Percentiles rank a stretch among this genome's conserved stretches.
Evolutionary conservation across 371 early-diverging fungal genomes (phyloP).

Genomic region (Dichotomocladium elegans): DNA sequence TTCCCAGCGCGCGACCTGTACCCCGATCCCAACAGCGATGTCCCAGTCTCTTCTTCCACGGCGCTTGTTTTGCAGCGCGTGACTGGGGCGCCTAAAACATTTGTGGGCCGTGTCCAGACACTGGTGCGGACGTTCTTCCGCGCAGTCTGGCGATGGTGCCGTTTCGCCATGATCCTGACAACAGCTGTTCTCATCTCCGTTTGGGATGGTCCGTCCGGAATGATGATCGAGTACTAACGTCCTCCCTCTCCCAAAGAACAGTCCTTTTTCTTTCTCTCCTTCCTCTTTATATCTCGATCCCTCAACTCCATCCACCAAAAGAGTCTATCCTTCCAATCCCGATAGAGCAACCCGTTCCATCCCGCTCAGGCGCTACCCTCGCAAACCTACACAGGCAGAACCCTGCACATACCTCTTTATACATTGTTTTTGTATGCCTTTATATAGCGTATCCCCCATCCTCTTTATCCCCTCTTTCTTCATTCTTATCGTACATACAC

Average conservation of each 20-base stretch:
- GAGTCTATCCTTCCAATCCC: background rate
- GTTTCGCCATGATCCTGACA: conserved; percentile 54
- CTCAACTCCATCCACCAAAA: background rate
- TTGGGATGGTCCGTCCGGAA: conserved; percentile 55
- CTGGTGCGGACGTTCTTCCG: conserved; percentile 39
- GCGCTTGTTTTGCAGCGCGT: background rate
- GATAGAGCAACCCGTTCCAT: background rate
- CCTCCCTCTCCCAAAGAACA: background rate
- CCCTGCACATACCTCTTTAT: background rate
- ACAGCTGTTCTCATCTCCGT: conserved; percentile 56
- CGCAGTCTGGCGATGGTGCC: conserved; percentile 60
- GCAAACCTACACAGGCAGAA: background rate
- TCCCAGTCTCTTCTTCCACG: background rate
- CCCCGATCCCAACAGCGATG: conserved; percentile 3
- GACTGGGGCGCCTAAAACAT: conserved; percentile 14
- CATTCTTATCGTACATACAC: background rate
- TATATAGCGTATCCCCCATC: background rate
- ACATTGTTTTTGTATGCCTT: background rate
- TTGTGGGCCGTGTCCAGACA: conserved; percentile 27
- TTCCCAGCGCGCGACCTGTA: conserved; percentile 15
- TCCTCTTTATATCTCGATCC: background rate
- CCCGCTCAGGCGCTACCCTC: background rate
- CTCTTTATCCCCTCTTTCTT: background rate
- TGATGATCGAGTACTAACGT: conserved; percentile 27
- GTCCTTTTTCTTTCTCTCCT: background rate